Evolutionary conservation across 148 eudicot species (phyloP).

Genomic region (Cornus florida): DNA sequence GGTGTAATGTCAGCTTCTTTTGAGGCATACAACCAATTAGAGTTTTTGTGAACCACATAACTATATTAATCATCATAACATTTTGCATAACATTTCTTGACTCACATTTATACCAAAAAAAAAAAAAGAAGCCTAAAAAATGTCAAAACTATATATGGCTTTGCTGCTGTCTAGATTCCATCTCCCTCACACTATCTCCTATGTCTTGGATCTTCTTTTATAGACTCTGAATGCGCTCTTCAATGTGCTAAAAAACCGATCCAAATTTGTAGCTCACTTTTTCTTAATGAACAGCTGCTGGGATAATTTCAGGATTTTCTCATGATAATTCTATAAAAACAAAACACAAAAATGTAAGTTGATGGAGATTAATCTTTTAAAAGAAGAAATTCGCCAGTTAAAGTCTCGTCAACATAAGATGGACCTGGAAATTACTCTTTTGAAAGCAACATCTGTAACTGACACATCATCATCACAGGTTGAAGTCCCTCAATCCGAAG

Average conservation of each 20-base stretch:
- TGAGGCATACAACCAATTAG: too few species aligned
- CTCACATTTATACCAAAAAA: neutral
- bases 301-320: conserved; percentile 80
- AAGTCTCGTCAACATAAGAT: too few species aligned
- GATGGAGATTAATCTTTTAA: too few species aligned
- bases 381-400: too few species aligned
- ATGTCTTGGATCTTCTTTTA: conserved; percentile 71
- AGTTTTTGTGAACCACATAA: too few species aligned
- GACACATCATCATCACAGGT: too few species aligned
- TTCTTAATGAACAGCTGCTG: conserved; percentile 86
- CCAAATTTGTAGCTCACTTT: conserved; percentile 73
- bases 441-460: too few species aligned
- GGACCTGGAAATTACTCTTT: too few species aligned
- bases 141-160: conserved; percentile 41
- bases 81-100: too few species aligned
- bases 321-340: conserved; percentile 70
- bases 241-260: conserved; percentile 86
- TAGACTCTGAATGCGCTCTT: conserved; percentile 76
- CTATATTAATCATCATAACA: too few species aligned
- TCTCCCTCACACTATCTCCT: conserved; percentile 67
- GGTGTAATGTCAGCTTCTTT: too few species aligned
- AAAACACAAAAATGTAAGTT: conserved; percentile 2
- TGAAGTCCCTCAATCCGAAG: too few species aligned
- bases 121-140: neutral
- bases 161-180: conserved; percentile 61